Base-by-base conservation (phyloP, 2,329 filamentous ascomycete genomes). In the Fusarium dimerum region DNA sequence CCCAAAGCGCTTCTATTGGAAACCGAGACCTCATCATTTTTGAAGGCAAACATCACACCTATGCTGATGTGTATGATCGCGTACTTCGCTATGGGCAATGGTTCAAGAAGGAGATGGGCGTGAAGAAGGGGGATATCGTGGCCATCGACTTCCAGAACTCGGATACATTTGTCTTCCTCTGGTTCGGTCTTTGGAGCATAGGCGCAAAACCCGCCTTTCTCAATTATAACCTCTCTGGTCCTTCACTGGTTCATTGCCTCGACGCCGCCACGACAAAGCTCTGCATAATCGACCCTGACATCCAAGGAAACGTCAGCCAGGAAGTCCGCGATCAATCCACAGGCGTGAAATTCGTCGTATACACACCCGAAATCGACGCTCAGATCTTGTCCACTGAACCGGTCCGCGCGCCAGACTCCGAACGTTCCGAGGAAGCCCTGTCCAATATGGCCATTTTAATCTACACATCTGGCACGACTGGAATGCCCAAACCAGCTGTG, bases 381-480 rank as follows among this genome's bases (percentile, higher is more conserved):
- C 76, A 85, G 45, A 79, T 85, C 17, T 58, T 77, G 34, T 72
- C 76, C 1, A 79, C 76, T 13, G 71, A 79, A 1, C 76, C 83
- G 1, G 66, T 78, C 18, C 80, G 88, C 6, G 78, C 81, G 34
- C 78, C 86, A 12, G 82, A 90, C 69, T 70, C 77, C 43, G 71
- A 77, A 43, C 79, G 86, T 54, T 71, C 73, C 44, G 78, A 83
- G 15, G 69, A 78, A 50, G 71, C 75, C 16, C 65, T 74, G 7
- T 72, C 78, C 8, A 80, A 84, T 52, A 84, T 90, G 75, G 87
- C 83, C 2, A 78, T 88, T 42, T 79, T 96, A 57, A 92, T 96
- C 60, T 95, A 89, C 69, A 95, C 91, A 0, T 91, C 87, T 30
- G 91, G 91, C 16, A 95, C 91, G 0, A 95, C 91, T 0, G 91